A percentile compares a stretch with the other conserved stretches of the same genome.
phyloP scores from a whole-genome alignment of 2,329 filamentous ascomycete species.

The Coleophoma eucalyptorum region DNA sequence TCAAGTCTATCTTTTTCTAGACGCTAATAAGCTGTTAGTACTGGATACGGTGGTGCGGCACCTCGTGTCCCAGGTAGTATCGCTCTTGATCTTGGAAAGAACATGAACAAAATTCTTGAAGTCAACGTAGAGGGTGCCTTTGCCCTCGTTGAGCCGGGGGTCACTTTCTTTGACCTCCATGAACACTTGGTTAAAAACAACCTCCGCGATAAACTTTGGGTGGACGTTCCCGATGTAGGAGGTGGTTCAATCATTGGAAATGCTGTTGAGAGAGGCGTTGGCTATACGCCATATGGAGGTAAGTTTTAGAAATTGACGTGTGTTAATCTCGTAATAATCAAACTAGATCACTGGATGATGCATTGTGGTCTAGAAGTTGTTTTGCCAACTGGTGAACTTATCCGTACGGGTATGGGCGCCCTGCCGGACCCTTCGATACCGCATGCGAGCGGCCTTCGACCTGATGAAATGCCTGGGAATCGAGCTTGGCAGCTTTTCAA shows the following conservation, averaged over 20 bases:
- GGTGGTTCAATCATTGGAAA: slow-evolving; percentile 44
- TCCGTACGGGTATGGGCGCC: slow-evolving; percentile 45
- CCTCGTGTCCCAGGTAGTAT: slow-evolving; percentile 48
- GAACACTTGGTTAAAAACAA: slow-evolving; percentile 42
- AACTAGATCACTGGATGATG: slow-evolving; percentile 37
- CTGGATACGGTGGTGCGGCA: slow-evolving; percentile 52
- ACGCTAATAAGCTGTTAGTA: slow-evolving; percentile 3
- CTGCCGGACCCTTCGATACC: slow-evolving; percentile 33
- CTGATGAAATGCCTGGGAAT: too few species aligned
- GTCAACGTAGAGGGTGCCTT: slow-evolving; percentile 45
- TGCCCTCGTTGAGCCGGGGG: slow-evolving; percentile 51
- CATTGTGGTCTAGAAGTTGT: slow-evolving; percentile 41
- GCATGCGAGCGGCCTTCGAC: too few species aligned
- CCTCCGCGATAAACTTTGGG: slow-evolving; percentile 35
- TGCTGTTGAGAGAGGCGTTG: slow-evolving; percentile 39
- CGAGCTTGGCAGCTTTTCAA: too few species aligned
- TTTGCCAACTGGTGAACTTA: slow-evolving; percentile 38
- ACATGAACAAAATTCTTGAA: slow-evolving; percentile 49
- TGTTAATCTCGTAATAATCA: too few species aligned
- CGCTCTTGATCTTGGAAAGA: slow-evolving; percentile 45
- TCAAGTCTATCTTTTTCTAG: slow-evolving; percentile 34
- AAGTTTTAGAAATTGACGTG: too few species aligned
- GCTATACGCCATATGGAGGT: slow-evolving; percentile 42
- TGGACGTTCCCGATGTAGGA: slow-evolving; percentile 34
- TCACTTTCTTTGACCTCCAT: slow-evolving; percentile 47